Conservation (phyloP, 352 stramenopile species). For the Phytophthora meadii region DNA sequence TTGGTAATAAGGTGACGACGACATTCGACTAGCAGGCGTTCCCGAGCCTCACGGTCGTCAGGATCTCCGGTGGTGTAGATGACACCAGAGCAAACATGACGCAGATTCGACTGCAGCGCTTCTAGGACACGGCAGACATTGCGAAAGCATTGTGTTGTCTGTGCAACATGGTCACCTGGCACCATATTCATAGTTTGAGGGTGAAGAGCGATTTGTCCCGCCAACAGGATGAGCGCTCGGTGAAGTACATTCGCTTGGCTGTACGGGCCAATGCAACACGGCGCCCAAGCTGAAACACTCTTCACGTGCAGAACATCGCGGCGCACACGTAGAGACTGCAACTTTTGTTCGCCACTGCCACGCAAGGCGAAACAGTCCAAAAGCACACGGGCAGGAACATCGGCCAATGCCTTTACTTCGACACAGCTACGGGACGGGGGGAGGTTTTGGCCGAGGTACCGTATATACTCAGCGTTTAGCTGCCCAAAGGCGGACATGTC, state of each 20-base stretch:
- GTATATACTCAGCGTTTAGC: conserved; percentile 95
- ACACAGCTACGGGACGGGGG: conserved; percentile 91
- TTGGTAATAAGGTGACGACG: conserved; percentile 48
- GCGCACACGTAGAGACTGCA: conserved; percentile 59
- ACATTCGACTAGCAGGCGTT: conserved; percentile 27
- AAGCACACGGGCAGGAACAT: conserved; percentile 68
- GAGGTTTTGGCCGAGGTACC: conserved; percentile 86
- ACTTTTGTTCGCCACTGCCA: conserved; percentile 69
- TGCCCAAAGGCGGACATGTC: conserved; percentile 94
- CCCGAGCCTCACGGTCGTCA: conserved; percentile 40
- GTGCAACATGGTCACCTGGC: conserved; percentile 43
- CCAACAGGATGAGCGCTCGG: conserved; percentile 92
- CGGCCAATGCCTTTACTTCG: conserved; percentile 67
- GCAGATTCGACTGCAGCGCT: conserved; percentile 81
- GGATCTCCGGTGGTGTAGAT: conserved; percentile 61
- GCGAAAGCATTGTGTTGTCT: conserved; percentile 62
- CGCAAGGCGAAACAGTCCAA: conserved; percentile 92
- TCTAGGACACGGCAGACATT: conserved; percentile 78
- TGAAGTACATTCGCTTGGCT: conserved; percentile 97
- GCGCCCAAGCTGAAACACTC: conserved; percentile 97
- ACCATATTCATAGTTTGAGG: conserved; percentile 95
- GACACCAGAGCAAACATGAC: conserved; percentile 69
- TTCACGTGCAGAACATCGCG: conserved; percentile 95
- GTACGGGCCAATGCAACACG: conserved; percentile 99
- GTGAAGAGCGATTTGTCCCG: conserved; percentile 97